A percentile compares a stretch with the other conserved stretches of the same genome.
Evolutionary conservation across 2,329 filamentous ascomycete genomes (phyloP).

Genomic region (Verruconis gallopava): DNA sequence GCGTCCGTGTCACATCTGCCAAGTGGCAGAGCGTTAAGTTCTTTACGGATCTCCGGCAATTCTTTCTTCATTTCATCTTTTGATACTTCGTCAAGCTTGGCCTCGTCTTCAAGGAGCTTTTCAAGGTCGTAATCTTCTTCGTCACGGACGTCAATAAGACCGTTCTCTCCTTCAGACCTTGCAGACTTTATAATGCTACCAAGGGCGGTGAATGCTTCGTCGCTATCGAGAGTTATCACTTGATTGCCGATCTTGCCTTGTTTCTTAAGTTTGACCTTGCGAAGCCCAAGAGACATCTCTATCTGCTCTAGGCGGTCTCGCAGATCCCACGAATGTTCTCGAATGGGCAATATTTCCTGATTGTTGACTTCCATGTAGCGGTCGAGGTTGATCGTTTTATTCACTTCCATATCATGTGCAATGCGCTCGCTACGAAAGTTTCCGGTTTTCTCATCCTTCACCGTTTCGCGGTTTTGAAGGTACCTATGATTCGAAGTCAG

Average conservation of each 20-base stretch:
- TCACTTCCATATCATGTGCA: constrained; percentile 60
- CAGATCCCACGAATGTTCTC: constrained; percentile 62
- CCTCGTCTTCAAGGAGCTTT: neutral
- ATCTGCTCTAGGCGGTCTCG: constrained; percentile 40
- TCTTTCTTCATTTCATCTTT: neutral
- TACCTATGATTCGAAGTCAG: neutral
- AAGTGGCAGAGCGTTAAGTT: neutral
- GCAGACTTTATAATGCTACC: constrained; percentile 11
- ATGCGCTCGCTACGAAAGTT: neutral
- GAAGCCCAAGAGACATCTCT: neutral
- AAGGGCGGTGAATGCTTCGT: constrained; percentile 18
- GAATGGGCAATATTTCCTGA: constrained; percentile 44
- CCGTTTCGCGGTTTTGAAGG: neutral
- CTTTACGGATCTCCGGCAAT: neutral
- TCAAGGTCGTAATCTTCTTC: neutral
- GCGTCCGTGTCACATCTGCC: neutral
- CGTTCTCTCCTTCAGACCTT: neutral
- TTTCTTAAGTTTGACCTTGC: constrained; percentile 34
- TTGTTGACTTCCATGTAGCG: constrained; percentile 52
- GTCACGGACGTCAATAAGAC: neutral
- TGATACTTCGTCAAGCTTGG: neutral
- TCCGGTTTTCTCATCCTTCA: constrained; percentile 24
- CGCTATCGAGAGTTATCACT: constrained; percentile 19
- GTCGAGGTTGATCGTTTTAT: constrained; percentile 73
- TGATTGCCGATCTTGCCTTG: constrained; percentile 26